A percentile compares a stretch with the other conserved stretches of the same genome.
These are phyloP conservation scores for Aureoboletus auriporus DNA, from an alignment of 768 basidiomycete genomes.

Conservation along the genomic window DNA sequence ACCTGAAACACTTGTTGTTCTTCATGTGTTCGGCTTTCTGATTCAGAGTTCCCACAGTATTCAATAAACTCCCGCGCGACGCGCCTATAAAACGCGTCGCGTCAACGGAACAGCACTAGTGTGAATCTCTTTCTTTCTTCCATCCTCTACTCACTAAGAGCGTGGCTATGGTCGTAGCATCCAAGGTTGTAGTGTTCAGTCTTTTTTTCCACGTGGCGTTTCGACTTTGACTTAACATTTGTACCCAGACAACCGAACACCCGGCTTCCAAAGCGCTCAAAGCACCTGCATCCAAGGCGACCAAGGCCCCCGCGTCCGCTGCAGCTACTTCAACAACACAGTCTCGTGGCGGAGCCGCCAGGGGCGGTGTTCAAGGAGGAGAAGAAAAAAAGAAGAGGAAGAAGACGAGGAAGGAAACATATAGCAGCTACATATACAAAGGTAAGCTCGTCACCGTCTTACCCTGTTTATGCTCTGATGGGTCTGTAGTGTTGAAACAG, in stretches of 20 bases:
- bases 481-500: conserved; percentile 53
- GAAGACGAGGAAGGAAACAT: conserved; percentile 57
- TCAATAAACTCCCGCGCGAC: background rate
- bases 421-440: conserved; percentile 64
- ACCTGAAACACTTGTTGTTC: too few species aligned
- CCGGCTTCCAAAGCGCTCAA: conserved; percentile 26
- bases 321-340: conserved; percentile 26
- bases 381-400: conserved; percentile 50
- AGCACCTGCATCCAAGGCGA: conserved; percentile 41
- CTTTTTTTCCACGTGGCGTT: too few species aligned
- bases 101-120: background rate
- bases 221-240: background rate
- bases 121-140: background rate
- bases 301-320: conserved; percentile 49
- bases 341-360: conserved; percentile 28
- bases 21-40: too few species aligned
- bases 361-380: conserved; percentile 15
- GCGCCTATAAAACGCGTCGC: conserved; percentile 16
- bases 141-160: too few species aligned
- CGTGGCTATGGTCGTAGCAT: background rate
- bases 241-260: background rate
- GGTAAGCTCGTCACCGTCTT: conserved; percentile 27
- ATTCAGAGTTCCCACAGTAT: too few species aligned
- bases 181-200: background rate
- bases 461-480: background rate